phyloP scores from a whole-genome alignment of 163 green algal species.

The Chlamydomonas reinhardtii region DNA sequence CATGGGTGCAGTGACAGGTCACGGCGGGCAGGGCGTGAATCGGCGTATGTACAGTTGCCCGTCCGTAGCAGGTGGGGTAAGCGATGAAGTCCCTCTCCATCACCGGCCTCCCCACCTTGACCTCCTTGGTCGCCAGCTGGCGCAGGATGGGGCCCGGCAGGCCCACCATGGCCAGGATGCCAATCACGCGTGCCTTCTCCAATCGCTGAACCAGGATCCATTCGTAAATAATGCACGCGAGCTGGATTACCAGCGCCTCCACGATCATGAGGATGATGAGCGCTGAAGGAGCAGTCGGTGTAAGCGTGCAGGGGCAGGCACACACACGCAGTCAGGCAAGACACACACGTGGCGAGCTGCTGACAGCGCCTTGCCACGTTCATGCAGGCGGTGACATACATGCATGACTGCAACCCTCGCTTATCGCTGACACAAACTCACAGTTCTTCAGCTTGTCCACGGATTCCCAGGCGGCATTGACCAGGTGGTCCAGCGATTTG shows the following conservation, averaged over 20 bases:
- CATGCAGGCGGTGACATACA: too few relatives aligned
- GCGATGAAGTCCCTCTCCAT: too few relatives aligned
- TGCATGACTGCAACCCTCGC: too few relatives aligned
- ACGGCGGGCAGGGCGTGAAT: too few relatives aligned
- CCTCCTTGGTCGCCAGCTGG: not conserved
- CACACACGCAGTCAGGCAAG: too few relatives aligned
- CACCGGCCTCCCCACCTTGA: conserved; percentile 17
- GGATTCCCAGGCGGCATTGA: not conserved
- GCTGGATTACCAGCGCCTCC: not conserved
- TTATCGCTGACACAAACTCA: not conserved
- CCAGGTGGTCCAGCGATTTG: conserved; percentile 11
- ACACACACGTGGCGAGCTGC: too few relatives aligned
- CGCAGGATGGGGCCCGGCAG: conserved; percentile 11
- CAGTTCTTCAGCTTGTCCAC: not conserved
- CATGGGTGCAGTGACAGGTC: too few relatives aligned
- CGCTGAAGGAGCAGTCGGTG: not conserved
- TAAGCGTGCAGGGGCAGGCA: too few relatives aligned
- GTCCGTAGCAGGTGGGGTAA: too few relatives aligned
- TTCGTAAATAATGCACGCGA: not conserved
- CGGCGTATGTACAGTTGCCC: too few relatives aligned
- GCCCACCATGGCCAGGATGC: conserved; percentile 4
- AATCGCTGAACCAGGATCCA: not conserved
- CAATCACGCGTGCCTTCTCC: conserved; percentile 11
- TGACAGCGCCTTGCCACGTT: too few relatives aligned
- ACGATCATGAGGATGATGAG: not conserved